Base-by-base conservation (phyloP, 805 yeast genomes). In the Hanseniaspora singularis region DNA sequence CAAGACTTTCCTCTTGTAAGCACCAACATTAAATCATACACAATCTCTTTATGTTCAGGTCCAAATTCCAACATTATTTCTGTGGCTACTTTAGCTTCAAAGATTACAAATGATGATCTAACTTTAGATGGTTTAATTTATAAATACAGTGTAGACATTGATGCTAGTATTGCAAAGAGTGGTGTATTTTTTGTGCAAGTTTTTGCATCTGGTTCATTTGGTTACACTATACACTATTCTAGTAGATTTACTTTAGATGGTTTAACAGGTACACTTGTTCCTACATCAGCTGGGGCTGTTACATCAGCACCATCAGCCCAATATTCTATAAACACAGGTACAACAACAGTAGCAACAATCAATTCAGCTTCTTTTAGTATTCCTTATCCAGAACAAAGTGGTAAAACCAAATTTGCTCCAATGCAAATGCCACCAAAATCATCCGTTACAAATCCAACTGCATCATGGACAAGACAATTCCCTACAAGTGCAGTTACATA, bases 351-450 rank as follows among this genome's bases (percentile, higher is more conserved):
- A 4, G 32, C 47, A 18, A n/a, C 47, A 7, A 48, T 42, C n/a
- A 33, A 39, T 16, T 31, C 49, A 0, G 65, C 62, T 9, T 77
- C 86, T 7, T 80, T 79, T 58, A 56, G 76, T 2, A 67, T 86
- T 4, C 73, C 94, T 1, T 89, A 87, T 63, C 71, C 80, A 4
- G 53, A 56, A 53, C 96, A 88, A 65, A 79, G 85, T 1, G 95
- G 95, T 15, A 59, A 53, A 15, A 76, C 81, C 7, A 75, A 82
- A 54, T 84, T 65, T 62, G 96, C 96, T 1, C 95, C 96, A 41
- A 85, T 85, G 95, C 96, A 88, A 64, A 59, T 68, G 38, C 95
- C 85, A 62, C 96, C 96, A 6, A 83, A 82, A 3, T 57, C 81
- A 1, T 66, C 64, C 8, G 74, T 85, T 36, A 81, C 94, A 0